Conservation (phyloP, 108 stramenopile genomes). For the Nitzschia palea region DNA sequence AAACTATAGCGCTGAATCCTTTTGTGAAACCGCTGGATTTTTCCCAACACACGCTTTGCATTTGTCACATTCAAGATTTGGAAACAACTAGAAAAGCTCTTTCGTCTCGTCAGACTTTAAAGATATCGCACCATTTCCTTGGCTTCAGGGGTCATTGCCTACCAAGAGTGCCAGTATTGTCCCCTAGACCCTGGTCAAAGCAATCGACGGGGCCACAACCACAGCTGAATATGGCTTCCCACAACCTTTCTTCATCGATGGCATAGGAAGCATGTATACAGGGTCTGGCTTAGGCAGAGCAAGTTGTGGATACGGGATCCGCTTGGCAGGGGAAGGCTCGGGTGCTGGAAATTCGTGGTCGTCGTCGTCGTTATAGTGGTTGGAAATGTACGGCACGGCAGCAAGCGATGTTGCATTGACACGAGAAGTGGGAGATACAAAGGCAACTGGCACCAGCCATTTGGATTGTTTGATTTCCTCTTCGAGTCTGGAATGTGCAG, state of each 20-base stretch:
- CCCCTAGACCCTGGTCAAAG: neutral
- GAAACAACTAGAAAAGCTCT: too few species aligned
- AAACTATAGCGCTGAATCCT: too few species aligned
- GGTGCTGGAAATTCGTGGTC: neutral
- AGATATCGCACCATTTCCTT: too few species aligned
- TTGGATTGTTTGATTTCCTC: neutral
- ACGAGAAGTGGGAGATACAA: slow-evolving; percentile 8
- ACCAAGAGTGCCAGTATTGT: too few species aligned
- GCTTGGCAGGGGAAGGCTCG: slow-evolving; percentile 6
- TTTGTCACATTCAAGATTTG: too few species aligned
- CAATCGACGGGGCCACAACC: neutral
- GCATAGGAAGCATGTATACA: neutral
- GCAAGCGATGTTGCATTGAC: neutral
- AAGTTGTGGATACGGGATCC: neutral
- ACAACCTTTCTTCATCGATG: neutral
- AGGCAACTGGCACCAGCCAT: slow-evolving; percentile 4
- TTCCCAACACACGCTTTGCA: too few species aligned
- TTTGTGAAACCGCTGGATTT: too few species aligned
- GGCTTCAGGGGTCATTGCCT: too few species aligned
- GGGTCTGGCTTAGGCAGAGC: neutral
- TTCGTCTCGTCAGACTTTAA: too few species aligned
- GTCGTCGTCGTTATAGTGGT: neutral
- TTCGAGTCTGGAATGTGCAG: neutral
- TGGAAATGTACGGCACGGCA: neutral
- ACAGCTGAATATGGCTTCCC: neutral